phyloP scores from a whole-genome alignment of 495 filamentous ascomycete genomes.

The Astrothelium macrocarpum region DNA sequence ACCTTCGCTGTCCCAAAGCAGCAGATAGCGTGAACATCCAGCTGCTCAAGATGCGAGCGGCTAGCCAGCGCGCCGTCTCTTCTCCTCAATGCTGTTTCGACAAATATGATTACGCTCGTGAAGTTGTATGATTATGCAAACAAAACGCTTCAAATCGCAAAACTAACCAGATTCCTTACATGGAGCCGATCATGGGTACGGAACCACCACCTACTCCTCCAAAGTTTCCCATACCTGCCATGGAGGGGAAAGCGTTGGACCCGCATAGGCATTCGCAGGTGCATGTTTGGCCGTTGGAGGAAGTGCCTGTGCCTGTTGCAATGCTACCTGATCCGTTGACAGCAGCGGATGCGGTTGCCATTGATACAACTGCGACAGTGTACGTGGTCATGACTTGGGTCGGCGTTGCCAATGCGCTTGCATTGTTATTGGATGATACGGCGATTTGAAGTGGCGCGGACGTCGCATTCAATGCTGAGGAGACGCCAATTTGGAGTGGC shows the following conservation, averaged over 20 bases:
- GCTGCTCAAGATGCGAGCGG: not conserved
- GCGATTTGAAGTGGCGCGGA: slow-evolving; percentile 1
- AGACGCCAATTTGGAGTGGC: not conserved
- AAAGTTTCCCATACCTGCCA: slow-evolving; percentile 18
- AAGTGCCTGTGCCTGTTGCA: slow-evolving; percentile 16
- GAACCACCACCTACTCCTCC: slow-evolving; percentile 14
- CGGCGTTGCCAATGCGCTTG: not conserved
- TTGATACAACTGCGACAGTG: not conserved
- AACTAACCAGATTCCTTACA: not conserved
- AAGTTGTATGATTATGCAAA: not conserved
- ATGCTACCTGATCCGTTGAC: not conserved
- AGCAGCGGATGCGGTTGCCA: not conserved
- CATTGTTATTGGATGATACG: not conserved
- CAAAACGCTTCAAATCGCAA: not conserved
- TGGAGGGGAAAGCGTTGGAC: slow-evolving; percentile 21
- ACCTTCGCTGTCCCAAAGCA: slow-evolving; percentile 4
- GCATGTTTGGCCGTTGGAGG: slow-evolving; percentile 20
- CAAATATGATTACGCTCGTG: not conserved
- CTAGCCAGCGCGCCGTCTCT: not conserved
- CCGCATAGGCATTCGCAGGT: slow-evolving; percentile 26
- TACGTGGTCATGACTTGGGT: slow-evolving; percentile 1
- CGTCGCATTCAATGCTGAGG: not conserved
- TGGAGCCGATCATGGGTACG: not conserved
- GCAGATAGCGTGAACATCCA: slow-evolving; percentile 5
- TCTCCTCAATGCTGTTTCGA: not conserved